These are phyloP conservation scores for Aspergillus panamensis DNA, from an alignment of 495 filamentous ascomycete genomes.

Conservation along the genomic window DNA sequence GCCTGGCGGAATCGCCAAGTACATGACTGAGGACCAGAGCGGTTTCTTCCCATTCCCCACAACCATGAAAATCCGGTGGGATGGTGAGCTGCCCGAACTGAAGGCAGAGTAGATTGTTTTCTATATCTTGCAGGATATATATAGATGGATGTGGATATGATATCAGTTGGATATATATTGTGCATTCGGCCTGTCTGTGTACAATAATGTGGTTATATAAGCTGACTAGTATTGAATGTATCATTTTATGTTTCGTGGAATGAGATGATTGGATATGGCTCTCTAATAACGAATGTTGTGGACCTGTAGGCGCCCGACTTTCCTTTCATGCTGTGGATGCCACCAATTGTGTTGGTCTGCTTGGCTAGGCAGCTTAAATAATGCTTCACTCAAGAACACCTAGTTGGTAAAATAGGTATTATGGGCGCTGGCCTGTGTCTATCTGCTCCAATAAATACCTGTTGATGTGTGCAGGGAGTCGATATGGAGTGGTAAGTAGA, in stretches of 20 bases:
- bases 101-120: background rate
- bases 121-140: background rate
- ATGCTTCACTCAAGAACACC: background rate
- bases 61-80: slow-evolving; percentile 54
- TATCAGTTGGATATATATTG: too few relatives aligned
- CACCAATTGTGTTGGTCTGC: background rate
- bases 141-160: background rate
- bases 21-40: slow-evolving; percentile 69
- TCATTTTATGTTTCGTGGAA: background rate
- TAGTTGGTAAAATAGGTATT: background rate
- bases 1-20: slow-evolving; percentile 56
- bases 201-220: background rate
- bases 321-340: background rate
- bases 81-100: slow-evolving; percentile 36
- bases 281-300: background rate
- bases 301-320: background rate
- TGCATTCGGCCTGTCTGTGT: background rate
- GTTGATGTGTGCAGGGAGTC: background rate
- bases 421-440: background rate
- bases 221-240: background rate
- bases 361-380: background rate
- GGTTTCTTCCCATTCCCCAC: slow-evolving; percentile 67
- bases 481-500: background rate
- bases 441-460: background rate
- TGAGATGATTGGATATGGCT: background rate